Evolutionary conservation across 371 early-diverging fungal species (phyloP), one percentile per base, ranked within the genome.

Genomic region (Syncephalastrum contaminatum): DNA sequence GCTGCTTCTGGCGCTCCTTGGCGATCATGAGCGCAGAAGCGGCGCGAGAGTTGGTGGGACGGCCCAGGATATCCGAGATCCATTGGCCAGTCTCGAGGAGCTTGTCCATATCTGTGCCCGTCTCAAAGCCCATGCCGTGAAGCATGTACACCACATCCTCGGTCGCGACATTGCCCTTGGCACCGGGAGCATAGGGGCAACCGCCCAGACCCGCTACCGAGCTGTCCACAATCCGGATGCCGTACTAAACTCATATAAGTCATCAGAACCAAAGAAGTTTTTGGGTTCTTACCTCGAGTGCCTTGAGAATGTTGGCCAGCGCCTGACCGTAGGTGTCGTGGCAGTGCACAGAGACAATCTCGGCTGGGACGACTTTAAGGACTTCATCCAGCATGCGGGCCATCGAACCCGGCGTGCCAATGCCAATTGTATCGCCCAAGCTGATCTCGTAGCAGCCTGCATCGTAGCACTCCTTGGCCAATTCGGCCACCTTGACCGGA

Each of bases 281-380:
- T n/a, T 42, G 16, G 8, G 1, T 54, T 53, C 48, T 1, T 67
- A 85, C 85, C 64, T 92, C 84, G 4, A 95, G 62, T 0, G 97
- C 88, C 21, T 87, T 87, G 15, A 85, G 73, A 51, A 97, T 96
- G 60, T 98, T 98, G 36, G 93, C 97, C 41, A 98, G 73, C 0
- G 97, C 98, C 69, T 95, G 96, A 6, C 98, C 98, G 71, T 96
- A 98, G 8, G 98, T 98, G 70, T 98, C 97, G 60, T 98, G 98
- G 63, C 94, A 96, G 60, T 98, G 98, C 5, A 95, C 91, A 10
- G 96, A 97, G 39, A 97, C 69, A 20, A 85, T 80, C 25, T 89
- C 80, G 1, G 85, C 66, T 4, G 96, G 92, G 1, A 97, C 86
- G 1, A 75, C 82, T 54, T 81, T 72, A 4, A 83, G 63, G 2